A percentile compares a stretch with the other conserved stretches of the same genome.
Conservation (phyloP, 257 asterid species). For the Nicotiana tabacum region DNA sequence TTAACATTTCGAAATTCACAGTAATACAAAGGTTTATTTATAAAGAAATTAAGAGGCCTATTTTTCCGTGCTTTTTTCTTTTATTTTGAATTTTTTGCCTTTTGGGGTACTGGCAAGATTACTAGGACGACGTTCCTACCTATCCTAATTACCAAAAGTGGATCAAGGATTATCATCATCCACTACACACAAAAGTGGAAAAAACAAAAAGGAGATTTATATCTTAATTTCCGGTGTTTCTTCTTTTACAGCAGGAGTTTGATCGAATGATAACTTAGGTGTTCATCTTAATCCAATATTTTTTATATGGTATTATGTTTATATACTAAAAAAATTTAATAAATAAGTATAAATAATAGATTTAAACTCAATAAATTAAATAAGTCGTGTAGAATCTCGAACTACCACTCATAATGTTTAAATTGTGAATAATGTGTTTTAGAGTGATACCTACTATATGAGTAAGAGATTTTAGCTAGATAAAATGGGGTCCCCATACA, state of each 20-base stretch:
- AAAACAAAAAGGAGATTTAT: not conserved
- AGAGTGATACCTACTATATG: not conserved
- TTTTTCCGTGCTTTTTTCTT: not conserved
- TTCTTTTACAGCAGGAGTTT: not conserved
- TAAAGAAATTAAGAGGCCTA: too few relatives aligned
- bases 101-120: not conserved
- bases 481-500: not conserved
- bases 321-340: too few relatives aligned
- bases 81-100: not conserved
- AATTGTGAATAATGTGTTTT: too few relatives aligned
- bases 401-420: too few relatives aligned
- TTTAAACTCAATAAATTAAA: too few relatives aligned
- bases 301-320: too few relatives aligned
- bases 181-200: not conserved
- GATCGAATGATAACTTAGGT: too few relatives aligned
- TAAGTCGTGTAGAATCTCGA: too few relatives aligned
- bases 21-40: too few relatives aligned
- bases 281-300: too few relatives aligned
- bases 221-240: not conserved
- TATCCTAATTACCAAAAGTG: not conserved
- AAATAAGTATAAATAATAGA: too few relatives aligned
- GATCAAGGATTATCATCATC: not conserved
- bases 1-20: too few relatives aligned
- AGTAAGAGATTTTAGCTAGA: not conserved
- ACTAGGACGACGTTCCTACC: not conserved